Conservation (phyloP, 768 basidiomycete species). For the Xerocomellus chrysenteron region DNA sequence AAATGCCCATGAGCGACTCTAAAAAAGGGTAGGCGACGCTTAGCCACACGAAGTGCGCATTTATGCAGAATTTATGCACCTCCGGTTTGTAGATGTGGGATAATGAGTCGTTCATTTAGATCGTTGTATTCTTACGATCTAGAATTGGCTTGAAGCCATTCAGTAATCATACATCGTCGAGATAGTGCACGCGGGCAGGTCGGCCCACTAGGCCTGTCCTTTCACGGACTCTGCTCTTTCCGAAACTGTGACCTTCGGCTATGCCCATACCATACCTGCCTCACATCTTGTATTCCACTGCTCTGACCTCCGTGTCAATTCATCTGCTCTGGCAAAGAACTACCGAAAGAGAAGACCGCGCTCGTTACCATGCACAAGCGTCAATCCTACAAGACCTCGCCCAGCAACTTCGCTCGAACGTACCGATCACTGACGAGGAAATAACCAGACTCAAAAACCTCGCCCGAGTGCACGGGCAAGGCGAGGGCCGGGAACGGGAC, state of each 20-base stretch:
- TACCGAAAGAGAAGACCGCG: conserved; percentile 49
- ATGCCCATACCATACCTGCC: conserved; percentile 50
- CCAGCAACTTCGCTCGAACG: conserved; percentile 49
- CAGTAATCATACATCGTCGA: background rate
- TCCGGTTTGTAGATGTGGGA: background rate
- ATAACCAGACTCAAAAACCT: conserved; percentile 54
- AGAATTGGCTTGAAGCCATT: background rate
- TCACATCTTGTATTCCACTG: conserved; percentile 63
- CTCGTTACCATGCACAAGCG: conserved; percentile 53
- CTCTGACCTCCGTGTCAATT: conserved; percentile 64
- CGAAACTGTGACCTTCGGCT: background rate
- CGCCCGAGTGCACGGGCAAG: conserved; percentile 38
- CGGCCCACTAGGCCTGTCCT: background rate
- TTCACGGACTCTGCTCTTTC: background rate
- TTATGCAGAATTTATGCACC: no score
- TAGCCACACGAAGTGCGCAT: no score
- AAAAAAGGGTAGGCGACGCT: no score
- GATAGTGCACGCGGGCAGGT: background rate
- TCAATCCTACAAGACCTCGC: conserved; percentile 63
- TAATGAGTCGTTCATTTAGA: background rate
- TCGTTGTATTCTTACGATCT: background rate
- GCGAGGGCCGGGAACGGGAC: conserved; percentile 15
- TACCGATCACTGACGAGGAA: conserved; percentile 47
- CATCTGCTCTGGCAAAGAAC: conserved; percentile 60
- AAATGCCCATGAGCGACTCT: no score